These are phyloP conservation scores for Solanum neorickii DNA, from an alignment of 257 asterid species.

Conservation along the genomic window DNA sequence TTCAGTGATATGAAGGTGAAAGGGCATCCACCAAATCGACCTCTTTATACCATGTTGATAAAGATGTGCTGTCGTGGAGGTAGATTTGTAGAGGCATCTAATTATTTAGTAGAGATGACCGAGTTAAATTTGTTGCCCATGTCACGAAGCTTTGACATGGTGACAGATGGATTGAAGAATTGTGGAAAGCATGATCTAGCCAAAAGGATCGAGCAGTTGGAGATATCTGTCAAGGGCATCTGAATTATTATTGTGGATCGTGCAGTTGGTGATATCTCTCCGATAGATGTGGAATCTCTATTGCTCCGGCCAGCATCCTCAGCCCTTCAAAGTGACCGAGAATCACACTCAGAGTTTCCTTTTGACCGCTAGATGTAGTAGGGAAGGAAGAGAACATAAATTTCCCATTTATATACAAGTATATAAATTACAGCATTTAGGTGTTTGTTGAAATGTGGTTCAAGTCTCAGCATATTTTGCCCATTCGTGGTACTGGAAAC, in stretches of 20 bases:
- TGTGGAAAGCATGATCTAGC: conserved; percentile 93
- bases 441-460: not conserved
- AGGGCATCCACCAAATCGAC: conserved; percentile 94
- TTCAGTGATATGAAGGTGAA: conserved; percentile 86
- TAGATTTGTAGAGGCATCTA: conserved; percentile 85
- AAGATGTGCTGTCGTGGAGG: conserved; percentile 88
- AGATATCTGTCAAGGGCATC: conserved; percentile 58
- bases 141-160: conserved; percentile 82
- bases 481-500: not conserved
- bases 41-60: conserved; percentile 79
- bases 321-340: conserved; percentile 77
- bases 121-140: conserved; percentile 56
- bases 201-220: conserved; percentile 67
- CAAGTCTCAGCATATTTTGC: not conserved
- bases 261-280: not conserved
- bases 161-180: conserved; percentile 77
- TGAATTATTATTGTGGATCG: conserved; percentile 9
- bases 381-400: not conserved
- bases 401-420: not conserved
- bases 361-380: conserved; percentile 25
- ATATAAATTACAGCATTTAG: not conserved
- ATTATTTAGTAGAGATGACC: conserved; percentile 90
- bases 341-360: conserved; percentile 56
- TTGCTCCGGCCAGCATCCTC: conserved; percentile 83
- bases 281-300: conserved; percentile 79